Base-by-base conservation (phyloP, 768 basidiomycete species). In the Boletus rubroflammeus region DNA sequence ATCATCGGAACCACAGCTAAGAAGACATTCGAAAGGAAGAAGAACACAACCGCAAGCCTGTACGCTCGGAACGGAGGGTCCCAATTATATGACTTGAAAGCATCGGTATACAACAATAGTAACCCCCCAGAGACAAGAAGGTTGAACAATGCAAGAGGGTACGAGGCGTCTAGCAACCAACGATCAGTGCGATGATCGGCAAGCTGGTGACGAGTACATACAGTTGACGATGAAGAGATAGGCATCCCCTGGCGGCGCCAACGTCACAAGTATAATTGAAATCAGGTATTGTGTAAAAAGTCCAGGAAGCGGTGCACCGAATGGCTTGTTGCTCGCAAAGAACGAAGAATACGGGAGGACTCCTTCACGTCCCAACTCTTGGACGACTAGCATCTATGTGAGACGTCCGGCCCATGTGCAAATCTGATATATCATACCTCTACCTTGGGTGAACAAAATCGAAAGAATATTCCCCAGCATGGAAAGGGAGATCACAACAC, bases 321-420 rank as follows among this genome's bases (percentile, higher is more conserved):
- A 90, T 0, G 88, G 88, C 57, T 81, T 81, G 65, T 81, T 88
- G 63, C 82, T 85, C 1, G 86, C 80, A 59, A 90, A 88, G 64
- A 87, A 79, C 1, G 76, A 74, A 0, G 89, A 80, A 58, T 71
- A 83, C 0, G 88, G 88, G 8, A 89, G 71, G 25, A 88, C 74
- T 1, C 85, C 87, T 61, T 89, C 86, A 14, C 86, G 76, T 0
- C 86, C 88, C 4, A 88, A 75, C 65, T 88, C 87, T 64, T 89
- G 88, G 9, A 87, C 78, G 10, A 88, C 86, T 87, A 40, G 0
- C 26, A 29, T 21, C 42, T 15, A 21, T 15, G 21, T 63, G 14
- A 59, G 60, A 64, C 1, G 55, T 39, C 19, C 10, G 6, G 5
- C 14, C 19, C 23, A 28, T 8, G 29, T 28, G 23, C 11, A 31